These are phyloP conservation scores for Kwoniella sp. DNA, from an alignment of 768 basidiomycete species.

Conservation along the genomic window DNA sequence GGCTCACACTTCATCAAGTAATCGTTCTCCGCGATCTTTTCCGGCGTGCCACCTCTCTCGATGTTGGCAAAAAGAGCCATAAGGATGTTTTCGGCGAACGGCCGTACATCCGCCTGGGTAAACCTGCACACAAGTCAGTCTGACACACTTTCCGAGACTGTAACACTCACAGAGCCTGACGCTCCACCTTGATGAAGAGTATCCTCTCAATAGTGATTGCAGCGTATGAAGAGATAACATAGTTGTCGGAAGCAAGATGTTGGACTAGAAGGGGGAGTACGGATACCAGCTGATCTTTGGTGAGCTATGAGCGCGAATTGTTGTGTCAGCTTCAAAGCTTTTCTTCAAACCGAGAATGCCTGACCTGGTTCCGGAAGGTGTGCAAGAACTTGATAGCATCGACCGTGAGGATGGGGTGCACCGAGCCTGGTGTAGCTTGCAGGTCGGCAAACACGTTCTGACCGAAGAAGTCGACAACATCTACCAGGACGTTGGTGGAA, in stretches of 20 bases:
- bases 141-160: neutral
- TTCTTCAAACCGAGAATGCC: constrained; percentile 16
- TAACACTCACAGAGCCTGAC: constrained; percentile 64
- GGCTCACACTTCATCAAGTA: constrained; percentile 90
- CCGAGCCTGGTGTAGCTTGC: constrained; percentile 61
- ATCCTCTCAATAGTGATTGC: constrained; percentile 97
- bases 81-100: constrained; percentile 67
- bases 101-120: constrained; percentile 77
- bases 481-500: constrained; percentile 81
- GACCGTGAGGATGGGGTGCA: constrained; percentile 87
- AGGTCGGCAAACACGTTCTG: constrained; percentile 85
- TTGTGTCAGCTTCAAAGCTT: constrained; percentile 3
- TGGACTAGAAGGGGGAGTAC: constrained; percentile 80
- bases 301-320: constrained; percentile 57
- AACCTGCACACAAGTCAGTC: constrained; percentile 57
- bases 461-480: constrained; percentile 93
- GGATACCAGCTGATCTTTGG: constrained; percentile 85
- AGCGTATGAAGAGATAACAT: constrained; percentile 92
- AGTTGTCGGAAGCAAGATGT: constrained; percentile 76
- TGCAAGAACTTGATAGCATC: constrained; percentile 92
- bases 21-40: constrained; percentile 95
- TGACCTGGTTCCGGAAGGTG: constrained; percentile 92
- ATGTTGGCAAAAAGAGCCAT: constrained; percentile 70
- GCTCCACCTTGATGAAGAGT: constrained; percentile 78
- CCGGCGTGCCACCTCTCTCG: constrained; percentile 70